Evolutionary conservation across 2,329 filamentous ascomycete genomes (phyloP).

Genomic region (Penicillium sp.): DNA sequence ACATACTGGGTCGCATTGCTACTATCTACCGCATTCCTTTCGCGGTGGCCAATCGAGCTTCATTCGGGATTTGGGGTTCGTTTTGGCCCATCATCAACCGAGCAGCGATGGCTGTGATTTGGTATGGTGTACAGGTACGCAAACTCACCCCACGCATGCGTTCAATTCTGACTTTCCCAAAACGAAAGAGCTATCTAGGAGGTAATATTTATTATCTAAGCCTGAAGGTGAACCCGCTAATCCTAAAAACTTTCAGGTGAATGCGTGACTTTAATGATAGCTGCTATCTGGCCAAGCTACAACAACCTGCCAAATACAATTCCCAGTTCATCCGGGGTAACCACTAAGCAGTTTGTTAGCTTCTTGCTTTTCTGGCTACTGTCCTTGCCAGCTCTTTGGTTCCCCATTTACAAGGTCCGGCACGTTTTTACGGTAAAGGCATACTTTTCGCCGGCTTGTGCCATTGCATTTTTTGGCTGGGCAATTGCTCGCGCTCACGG

Average conservation of each 20-base stretch:
- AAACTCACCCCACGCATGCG: neutral
- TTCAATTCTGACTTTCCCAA: neutral
- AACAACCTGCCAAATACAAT: conserved; percentile 47
- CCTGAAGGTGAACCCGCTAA: neutral
- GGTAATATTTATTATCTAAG: neutral
- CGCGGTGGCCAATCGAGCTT: conserved; percentile 7
- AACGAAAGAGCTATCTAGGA: neutral
- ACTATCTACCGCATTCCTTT: conserved; percentile 11
- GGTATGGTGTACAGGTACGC: conserved; percentile 12
- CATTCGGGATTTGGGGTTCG: conserved; percentile 13
- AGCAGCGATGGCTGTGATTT: conserved; percentile 10
- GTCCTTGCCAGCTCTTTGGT: conserved; percentile 38
- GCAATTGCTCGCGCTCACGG: conserved; percentile 59
- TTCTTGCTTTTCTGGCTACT: conserved; percentile 41
- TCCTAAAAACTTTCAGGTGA: neutral
- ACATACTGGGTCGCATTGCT: conserved; percentile 10
- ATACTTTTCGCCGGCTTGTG: conserved; percentile 43
- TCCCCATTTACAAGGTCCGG: conserved; percentile 34
- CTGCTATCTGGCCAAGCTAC: conserved; percentile 43
- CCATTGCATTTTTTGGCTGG: conserved; percentile 54
- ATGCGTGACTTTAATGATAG: conserved; percentile 15
- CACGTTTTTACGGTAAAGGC: conserved; percentile 28
- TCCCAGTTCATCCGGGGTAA: conserved; percentile 38
- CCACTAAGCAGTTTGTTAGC: conserved; percentile 40
- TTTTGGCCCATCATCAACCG: conserved; percentile 13